These are phyloP conservation scores for Penicillium desertorum DNA, from an alignment of 495 filamentous ascomycete species.

Conservation along the genomic window DNA sequence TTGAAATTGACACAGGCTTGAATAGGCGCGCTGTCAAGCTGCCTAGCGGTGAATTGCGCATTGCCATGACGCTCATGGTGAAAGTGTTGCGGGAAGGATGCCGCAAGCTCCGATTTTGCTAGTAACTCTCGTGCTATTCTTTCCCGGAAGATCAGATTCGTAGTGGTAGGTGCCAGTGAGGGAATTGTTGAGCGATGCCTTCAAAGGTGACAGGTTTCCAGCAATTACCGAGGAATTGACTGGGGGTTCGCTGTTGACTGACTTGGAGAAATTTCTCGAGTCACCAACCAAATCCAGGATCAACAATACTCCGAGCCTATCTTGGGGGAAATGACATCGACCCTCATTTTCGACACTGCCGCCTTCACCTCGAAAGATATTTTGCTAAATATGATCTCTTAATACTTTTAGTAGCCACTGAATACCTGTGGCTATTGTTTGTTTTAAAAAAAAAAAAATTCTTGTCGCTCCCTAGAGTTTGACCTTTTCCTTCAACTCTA, in stretches of 20 bases:
- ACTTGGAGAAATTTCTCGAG: slow-evolving; percentile 36
- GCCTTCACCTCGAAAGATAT: background rate
- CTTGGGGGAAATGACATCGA: slow-evolving; percentile 5
- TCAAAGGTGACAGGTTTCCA: background rate
- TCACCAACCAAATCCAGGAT: slow-evolving; percentile 27
- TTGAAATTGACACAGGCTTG: slow-evolving; percentile 26
- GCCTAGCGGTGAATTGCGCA: slow-evolving; percentile 35
- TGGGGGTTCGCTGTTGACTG: slow-evolving; percentile 13
- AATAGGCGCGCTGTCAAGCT: slow-evolving; percentile 30
- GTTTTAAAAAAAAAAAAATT: slow-evolving; percentile 5
- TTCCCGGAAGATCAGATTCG: background rate
- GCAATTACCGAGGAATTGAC: slow-evolving; percentile 6
- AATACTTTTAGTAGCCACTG: background rate
- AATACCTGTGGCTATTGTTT: background rate
- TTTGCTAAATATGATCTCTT: background rate
- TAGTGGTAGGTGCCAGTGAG: background rate
- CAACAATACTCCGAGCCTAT: slow-evolving; percentile 39
- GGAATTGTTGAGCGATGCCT: background rate
- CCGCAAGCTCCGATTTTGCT: slow-evolving; percentile 9
- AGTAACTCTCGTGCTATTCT: background rate
- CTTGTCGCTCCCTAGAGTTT: background rate
- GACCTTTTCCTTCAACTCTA: slow-evolving; percentile 3
- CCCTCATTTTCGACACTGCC: background rate
- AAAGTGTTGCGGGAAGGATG: slow-evolving; percentile 5
- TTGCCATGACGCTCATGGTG: slow-evolving; percentile 29